These are phyloP conservation scores for Cubamyces sp. DNA, from an alignment of 768 basidiomycete genomes.

Conservation along the genomic window DNA sequence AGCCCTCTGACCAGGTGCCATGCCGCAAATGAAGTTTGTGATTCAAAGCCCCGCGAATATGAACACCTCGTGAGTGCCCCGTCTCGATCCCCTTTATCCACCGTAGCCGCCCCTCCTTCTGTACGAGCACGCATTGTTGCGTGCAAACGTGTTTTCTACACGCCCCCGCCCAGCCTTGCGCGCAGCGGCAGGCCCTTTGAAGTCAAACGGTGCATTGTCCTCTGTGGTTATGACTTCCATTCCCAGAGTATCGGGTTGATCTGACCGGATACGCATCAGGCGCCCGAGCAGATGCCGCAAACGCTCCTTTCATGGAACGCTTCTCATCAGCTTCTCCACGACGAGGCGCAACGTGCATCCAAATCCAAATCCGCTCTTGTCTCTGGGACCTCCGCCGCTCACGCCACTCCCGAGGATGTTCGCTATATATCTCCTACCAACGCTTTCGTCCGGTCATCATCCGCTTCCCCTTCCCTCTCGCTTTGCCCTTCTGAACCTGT, in stretches of 20 bases:
- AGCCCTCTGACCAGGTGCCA: conserved; percentile 24
- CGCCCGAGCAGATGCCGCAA: conserved; percentile 17
- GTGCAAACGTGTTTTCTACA: conserved; percentile 1
- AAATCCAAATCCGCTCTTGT: conserved; percentile 14
- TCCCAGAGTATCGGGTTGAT: conserved; percentile 22
- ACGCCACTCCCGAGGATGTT: conserved; percentile 13
- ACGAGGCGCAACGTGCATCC: conserved; percentile 11
- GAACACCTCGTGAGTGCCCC: conserved; percentile 19
- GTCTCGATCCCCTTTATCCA: conserved; percentile 1
- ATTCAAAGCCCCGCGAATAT: neutral
- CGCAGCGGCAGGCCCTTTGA: conserved; percentile 13
- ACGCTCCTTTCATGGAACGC: conserved; percentile 20
- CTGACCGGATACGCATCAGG: conserved; percentile 21
- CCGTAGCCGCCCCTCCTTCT: neutral
- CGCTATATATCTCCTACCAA: conserved; percentile 8
- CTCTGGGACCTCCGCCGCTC: conserved; percentile 3
- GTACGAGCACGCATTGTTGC: conserved; percentile 1
- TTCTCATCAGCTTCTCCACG: conserved; percentile 16
- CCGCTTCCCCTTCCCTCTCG: conserved; percentile 1
- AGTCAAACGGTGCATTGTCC: conserved; percentile 12
- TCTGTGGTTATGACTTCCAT: conserved; percentile 7
- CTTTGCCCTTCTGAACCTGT: neutral
- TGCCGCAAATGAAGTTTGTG: conserved; percentile 13
- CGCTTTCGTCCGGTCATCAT: neutral
- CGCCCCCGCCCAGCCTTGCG: conserved; percentile 11